Conservation (phyloP, 2,329 filamentous ascomycete species). For the Fusarium ramigenum region DNA sequence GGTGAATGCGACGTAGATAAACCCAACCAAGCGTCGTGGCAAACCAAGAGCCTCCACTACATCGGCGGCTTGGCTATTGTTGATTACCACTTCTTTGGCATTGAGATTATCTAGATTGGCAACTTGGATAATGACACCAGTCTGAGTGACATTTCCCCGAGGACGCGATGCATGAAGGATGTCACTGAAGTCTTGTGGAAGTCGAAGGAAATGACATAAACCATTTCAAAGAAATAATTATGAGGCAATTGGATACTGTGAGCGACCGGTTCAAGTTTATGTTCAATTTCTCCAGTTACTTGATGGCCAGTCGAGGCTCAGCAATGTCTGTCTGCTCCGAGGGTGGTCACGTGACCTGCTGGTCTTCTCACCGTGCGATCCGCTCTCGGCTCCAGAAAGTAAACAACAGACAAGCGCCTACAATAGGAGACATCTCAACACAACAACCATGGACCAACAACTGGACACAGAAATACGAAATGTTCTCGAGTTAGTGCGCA, state of each 20-base stretch:
- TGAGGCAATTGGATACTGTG: accelerated
- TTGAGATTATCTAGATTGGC: accelerated
- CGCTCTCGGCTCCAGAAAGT: not conserved
- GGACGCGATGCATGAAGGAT: not conserved
- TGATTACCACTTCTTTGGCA: accelerated
- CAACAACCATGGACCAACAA: not conserved
- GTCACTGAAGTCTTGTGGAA: accelerated
- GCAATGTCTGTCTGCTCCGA: not conserved
- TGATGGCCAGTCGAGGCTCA: not conserved
- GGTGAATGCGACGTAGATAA: not conserved
- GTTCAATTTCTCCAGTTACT: accelerated
- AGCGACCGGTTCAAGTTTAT: accelerated
- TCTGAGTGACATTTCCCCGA: not conserved
- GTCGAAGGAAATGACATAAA: not conserved
- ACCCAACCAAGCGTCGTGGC: not conserved
- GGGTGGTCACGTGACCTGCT: not conserved
- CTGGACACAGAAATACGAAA: not conserved
- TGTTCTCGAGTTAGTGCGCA: not conserved
- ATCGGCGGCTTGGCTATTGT: not conserved
- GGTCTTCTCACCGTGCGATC: accelerated
- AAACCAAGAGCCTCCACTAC: not conserved
- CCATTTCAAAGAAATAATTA: accelerated
- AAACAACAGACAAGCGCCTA: not conserved
- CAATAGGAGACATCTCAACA: too few species aligned
- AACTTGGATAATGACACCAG: not conserved